Base-by-base conservation (phyloP, 164 flowering plant species). In the Sextonia rubra region DNA sequence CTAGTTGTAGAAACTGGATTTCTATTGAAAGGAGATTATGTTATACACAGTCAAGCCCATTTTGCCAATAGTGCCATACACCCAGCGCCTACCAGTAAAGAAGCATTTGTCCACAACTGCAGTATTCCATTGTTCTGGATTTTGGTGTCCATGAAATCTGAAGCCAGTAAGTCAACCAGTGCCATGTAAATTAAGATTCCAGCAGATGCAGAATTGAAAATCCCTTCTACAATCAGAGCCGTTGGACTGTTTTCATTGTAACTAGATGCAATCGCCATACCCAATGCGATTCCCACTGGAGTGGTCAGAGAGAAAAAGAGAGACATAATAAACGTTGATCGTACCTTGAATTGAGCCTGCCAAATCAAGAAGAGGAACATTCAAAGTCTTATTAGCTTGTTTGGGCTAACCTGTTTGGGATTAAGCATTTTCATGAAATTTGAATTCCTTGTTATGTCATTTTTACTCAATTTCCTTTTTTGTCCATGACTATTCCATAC, bases 141-240 rank as follows among this genome's bases (percentile, higher is more conserved):
- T 69, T 56, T 84, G 0, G 78, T 71, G 63, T 49, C 73, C 86
- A 84, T 83, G 68, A 83, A 83, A 74, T 83, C 83, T 9, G 83
- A 79, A 3, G 85, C 86, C 4, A 86, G 69, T 5, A 86, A 69
- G 68, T 86, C 89, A 1, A 86, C 86, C 0, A 82, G 73, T 0
- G 89, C 76, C 89, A 81, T 86, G 61, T 82, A 84, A 0, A 84
- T 78, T 4, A 86, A 55, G 15, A 86, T 86, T 24, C 89, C 84
- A 8, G 86, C 84, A 1, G 84, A 71, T 4, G 86, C 85, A 0
- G 89, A 60, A 44, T 86, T 76, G 23, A 86, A 71, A 47, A 77
- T 12, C 26, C 89, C 89, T 77, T 81, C 76, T 6, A 82, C 81
- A 20, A 80, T 73, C 0, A 84, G 75, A 3, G 87, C 87, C 0